Base-by-base conservation (phyloP, 1,139 yeast species). In the Blastobotrys raffinosifermentans region DNA sequence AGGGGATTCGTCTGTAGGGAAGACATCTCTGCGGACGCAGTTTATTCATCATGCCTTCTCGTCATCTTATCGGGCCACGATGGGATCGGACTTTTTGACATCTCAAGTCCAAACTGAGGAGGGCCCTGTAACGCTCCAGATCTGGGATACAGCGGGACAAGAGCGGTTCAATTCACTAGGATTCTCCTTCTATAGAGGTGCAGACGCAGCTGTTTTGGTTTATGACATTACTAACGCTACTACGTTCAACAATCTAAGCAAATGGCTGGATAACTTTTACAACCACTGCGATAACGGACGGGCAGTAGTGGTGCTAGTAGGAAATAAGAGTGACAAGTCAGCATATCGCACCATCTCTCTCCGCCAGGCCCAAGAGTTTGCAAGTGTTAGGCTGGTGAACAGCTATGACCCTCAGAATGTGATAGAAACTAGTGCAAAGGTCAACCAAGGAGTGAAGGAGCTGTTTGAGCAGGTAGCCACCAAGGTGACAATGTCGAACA, bases 131-230 rank as follows among this genome's bases (percentile, higher is more conserved):
- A 63, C 66, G 39, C 57, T 76, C 27, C 81, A 76, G 52, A 67
- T 76, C 2, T 76, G 82, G 82, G 82, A 76, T 49, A 76, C 82
- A 4, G 82, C 82, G 0, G 82, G 82, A 2, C 82, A 76, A 53
- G 82, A 76, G 51, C 57, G 82, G 37, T 76, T 75, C 61, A 74
- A 75, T 49, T 72, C 79, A 29, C 70, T 76, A 25, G 69, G 76
- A 4, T 72, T 70, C 49, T 75, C 80, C 3, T 76, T 75, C 49
- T 76, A 75, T 52, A 56, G 82, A 26, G 82, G 82, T 5, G 68
- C 80, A 0, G 81, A 76, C 49, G 73, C 75, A 9, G 78, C 73
- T 13, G 66, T 76, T 3, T 53, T 76, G 25, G 75, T 75, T 18
- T 76, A 73, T 53, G 82, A 76, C 53, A 63, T 74, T 34, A 72